A percentile compares a stretch with the other conserved stretches of the same genome.
These are phyloP conservation scores for Paraphysoderma sedebokerense DNA, from an alignment of 371 early-diverging fungal species.

Conservation along the genomic window DNA sequence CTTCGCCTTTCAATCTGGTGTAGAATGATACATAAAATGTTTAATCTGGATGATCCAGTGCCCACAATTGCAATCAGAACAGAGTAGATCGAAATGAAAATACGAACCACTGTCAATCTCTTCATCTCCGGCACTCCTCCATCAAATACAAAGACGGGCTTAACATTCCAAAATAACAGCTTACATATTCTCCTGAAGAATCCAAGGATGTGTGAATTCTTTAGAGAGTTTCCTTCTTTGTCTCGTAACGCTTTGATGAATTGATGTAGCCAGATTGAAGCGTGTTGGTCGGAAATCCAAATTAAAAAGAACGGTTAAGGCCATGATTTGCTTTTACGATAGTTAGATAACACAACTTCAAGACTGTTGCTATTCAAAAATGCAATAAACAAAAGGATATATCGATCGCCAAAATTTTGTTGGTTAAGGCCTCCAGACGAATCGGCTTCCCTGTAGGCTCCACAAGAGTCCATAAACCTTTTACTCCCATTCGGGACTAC, in stretches of 20 bases:
- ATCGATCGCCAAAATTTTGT: constrained; percentile 71
- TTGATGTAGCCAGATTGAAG: constrained; percentile 93
- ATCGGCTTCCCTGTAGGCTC: constrained; percentile 63
- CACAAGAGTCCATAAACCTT: constrained; percentile 83
- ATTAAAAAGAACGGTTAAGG: constrained; percentile 5
- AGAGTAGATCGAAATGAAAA: background rate
- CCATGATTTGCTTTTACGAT: background rate
- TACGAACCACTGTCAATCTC: constrained; percentile 42
- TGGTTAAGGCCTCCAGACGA: constrained; percentile 51
- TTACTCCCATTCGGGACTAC: constrained; percentile 68
- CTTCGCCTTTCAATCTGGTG: constrained; percentile 33
- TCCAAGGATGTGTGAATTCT: constrained; percentile 75
- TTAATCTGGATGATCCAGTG: background rate
- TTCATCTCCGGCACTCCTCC: constrained; percentile 78
- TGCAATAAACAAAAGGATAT: constrained; percentile 10
- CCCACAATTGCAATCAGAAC: background rate
- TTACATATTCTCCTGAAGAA: constrained; percentile 88
- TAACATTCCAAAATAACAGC: constrained; percentile 74
- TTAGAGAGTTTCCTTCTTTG: constrained; percentile 58
- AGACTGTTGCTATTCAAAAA: background rate
- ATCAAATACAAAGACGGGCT: constrained; percentile 93
- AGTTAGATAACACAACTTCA: background rate
- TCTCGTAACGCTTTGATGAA: constrained; percentile 85
- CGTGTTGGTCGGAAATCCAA: no score
- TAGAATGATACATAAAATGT: no score